Conservation (phyloP, 2,329 filamentous ascomycete genomes). For the Pyrenophora seminiperda region DNA sequence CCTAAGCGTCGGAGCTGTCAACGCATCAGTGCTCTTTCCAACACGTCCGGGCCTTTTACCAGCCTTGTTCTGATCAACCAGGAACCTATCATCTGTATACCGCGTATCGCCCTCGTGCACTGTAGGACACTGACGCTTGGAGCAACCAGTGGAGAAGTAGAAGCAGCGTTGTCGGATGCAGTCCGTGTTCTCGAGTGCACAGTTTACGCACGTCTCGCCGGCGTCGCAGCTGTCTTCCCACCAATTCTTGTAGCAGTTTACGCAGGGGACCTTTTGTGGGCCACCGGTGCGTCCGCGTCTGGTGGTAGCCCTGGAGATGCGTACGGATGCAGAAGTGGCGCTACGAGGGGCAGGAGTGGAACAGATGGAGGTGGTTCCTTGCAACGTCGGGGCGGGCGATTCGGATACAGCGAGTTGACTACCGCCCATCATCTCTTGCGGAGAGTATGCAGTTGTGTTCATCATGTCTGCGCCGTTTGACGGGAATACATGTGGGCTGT, state of each 20-base stretch:
- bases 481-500: neutral
- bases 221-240: constrained; percentile 1
- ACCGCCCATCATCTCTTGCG: neutral
- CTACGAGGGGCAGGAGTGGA: no score
- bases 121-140: neutral
- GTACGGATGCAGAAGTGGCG: no score
- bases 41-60: neutral
- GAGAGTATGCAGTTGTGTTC: neutral
- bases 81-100: neutral
- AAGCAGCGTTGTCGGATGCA: constrained; percentile 2
- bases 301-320: no score
- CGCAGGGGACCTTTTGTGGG: neutral
- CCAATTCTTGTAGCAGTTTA: constrained; percentile 3
- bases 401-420: neutral
- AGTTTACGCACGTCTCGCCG: constrained; percentile 1
- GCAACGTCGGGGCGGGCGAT: no score
- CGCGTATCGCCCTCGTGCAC: neutral
- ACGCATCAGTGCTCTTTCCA: neutral
- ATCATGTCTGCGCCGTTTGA: neutral
- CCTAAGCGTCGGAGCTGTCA: neutral
- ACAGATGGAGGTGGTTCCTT: no score
- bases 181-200: neutral
- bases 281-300: no score
- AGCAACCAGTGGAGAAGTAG: neutral
- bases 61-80: neutral